Conservation (phyloP, 768 basidiomycete species). For the Suillus subalutaceus region DNA sequence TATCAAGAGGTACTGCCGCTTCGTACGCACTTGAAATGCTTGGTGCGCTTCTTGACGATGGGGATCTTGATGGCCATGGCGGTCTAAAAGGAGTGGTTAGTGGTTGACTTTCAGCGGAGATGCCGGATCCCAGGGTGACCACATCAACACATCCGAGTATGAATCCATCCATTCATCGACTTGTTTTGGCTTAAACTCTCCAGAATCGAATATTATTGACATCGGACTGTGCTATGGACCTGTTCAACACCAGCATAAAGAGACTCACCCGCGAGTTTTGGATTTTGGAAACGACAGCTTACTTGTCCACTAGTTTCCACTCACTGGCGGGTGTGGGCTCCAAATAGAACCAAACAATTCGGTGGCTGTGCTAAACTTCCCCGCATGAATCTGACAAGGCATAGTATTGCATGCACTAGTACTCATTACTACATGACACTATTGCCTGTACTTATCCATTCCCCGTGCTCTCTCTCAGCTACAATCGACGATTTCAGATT, state of each 20-base stretch:
- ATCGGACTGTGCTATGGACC: conserved; percentile 5
- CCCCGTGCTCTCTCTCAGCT: background rate
- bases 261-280: conserved; percentile 55
- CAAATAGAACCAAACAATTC: conserved; percentile 5
- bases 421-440: background rate
- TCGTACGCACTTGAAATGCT: conserved; percentile 84
- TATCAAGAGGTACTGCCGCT: conserved; percentile 10
- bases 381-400: too few relatives aligned
- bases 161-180: conserved; percentile 27
- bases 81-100: conserved; percentile 31
- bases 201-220: background rate
- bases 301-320: conserved; percentile 12
- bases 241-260: conserved; percentile 20
- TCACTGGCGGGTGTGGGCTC: background rate
- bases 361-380: conserved; percentile 3
- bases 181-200: conserved; percentile 7
- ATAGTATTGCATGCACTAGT: background rate
- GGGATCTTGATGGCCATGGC: conserved; percentile 55
- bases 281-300: conserved; percentile 51
- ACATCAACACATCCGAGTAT: conserved; percentile 24
- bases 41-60: conserved; percentile 97
- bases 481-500: background rate
- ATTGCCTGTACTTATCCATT: background rate
- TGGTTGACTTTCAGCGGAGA: conserved; percentile 2
- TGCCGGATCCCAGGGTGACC: background rate